Percentiles rank a stretch among this genome's conserved stretches.
These are phyloP conservation scores for Endotrypanum monterogeii DNA, from an alignment of 208 protist species.

Conservation along the genomic window DNA sequence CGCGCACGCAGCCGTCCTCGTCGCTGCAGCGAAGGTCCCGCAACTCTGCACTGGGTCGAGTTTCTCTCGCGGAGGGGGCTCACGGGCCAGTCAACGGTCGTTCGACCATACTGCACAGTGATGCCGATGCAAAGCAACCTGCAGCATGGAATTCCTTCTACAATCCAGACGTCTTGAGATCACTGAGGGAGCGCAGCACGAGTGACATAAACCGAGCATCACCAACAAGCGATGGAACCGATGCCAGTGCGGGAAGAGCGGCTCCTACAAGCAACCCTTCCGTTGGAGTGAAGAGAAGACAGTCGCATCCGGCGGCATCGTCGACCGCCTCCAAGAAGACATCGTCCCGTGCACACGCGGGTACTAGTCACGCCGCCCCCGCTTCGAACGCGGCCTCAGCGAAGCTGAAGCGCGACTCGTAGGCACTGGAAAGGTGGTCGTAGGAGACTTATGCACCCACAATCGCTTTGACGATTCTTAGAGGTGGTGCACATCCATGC, in stretches of 20 bases:
- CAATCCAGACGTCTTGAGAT: constrained; percentile 40
- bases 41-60: constrained; percentile 11
- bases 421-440: constrained; percentile 1
- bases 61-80: constrained; percentile 1
- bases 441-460: background rate
- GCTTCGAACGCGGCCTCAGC: constrained; percentile 3
- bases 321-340: constrained; percentile 2
- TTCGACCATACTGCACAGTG: background rate
- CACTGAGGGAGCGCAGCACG: constrained; percentile 48
- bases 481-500: no score
- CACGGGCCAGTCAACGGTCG: constrained; percentile 7
- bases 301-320: background rate
- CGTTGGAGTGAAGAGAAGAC: background rate
- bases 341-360: background rate
- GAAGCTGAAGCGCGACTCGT: constrained; percentile 16
- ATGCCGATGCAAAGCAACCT: constrained; percentile 1
- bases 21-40: constrained; percentile 11
- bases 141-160: constrained; percentile 33
- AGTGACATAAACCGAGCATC: constrained; percentile 37
- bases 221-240: background rate
- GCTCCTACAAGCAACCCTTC: background rate
- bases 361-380: background rate
- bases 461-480: background rate
- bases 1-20: constrained; percentile 7
- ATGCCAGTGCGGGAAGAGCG: background rate